phyloP scores from a whole-genome alignment of 2,329 filamentous ascomycete species.

The Phaeomoniella chlamydospora region DNA sequence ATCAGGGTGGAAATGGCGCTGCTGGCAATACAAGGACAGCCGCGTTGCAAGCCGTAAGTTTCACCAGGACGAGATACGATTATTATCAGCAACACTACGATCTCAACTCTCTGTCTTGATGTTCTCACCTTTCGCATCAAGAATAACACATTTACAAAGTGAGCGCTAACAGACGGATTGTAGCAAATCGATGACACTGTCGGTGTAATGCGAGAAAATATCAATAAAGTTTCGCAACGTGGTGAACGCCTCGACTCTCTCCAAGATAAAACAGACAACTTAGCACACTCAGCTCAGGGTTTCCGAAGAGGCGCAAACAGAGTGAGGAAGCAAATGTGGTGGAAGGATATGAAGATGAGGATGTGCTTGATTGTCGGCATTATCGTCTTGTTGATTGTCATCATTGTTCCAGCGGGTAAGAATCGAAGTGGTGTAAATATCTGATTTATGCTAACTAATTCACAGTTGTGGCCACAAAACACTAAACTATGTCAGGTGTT shows the following conservation, averaged over 20 bases:
- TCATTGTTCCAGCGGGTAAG: slow-evolving; percentile 85
- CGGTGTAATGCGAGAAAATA: slow-evolving; percentile 91
- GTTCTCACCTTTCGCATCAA: no score
- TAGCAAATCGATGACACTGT: slow-evolving; percentile 98
- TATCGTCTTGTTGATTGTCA: slow-evolving; percentile 80
- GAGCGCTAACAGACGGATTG: no score
- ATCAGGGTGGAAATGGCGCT: slow-evolving; percentile 18
- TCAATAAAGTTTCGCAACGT: slow-evolving; percentile 90
- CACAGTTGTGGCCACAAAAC: slow-evolving; percentile 11
- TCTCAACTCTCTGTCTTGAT: no score
- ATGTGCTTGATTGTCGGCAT: slow-evolving; percentile 88
- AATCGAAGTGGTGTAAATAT: slow-evolving; percentile 6
- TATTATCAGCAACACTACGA: no score
- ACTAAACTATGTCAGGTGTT: slow-evolving; percentile 2
- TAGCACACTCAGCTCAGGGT: slow-evolving; percentile 81
- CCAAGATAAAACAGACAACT: slow-evolving; percentile 85
- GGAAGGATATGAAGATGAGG: slow-evolving; percentile 99
- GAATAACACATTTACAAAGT: no score
- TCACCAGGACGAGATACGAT: no score
- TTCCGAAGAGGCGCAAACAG: slow-evolving; percentile 94
- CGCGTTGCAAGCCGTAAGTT: slow-evolving; percentile 77
- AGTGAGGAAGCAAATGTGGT: slow-evolving; percentile 98
- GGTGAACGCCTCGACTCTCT: slow-evolving; percentile 77
- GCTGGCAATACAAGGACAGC: slow-evolving; percentile 51
- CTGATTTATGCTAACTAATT: slow-evolving; percentile 1